phyloP scores from a whole-genome alignment of 495 filamentous ascomycete genomes.

The Poronia punctata region DNA sequence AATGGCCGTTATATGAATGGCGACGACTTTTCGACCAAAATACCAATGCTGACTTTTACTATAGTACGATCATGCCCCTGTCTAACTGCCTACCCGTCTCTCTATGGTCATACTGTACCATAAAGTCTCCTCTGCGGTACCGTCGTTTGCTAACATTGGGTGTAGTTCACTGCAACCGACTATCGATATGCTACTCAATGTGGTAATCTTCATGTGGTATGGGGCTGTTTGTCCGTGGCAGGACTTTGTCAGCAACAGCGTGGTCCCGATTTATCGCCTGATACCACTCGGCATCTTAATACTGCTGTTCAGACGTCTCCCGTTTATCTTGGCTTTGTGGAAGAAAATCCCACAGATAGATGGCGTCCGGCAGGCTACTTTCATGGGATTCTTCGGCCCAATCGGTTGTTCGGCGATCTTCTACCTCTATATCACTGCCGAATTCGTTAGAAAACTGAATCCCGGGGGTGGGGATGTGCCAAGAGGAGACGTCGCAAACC shows the following conservation, averaged over 20 bases:
- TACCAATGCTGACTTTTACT: conserved; percentile 4
- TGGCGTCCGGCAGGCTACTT: conserved; percentile 62
- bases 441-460: conserved; percentile 54
- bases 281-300: conserved; percentile 76
- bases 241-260: conserved; percentile 55
- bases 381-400: conserved; percentile 90
- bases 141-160: neutral
- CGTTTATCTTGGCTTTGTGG: conserved; percentile 66
- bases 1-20: no score
- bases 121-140: neutral
- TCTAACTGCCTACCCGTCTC: no score
- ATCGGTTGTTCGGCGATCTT: conserved; percentile 92
- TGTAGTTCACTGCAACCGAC: conserved; percentile 69
- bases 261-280: conserved; percentile 72
- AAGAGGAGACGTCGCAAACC: conserved; percentile 56
- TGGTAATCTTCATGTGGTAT: conserved; percentile 82
- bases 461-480: conserved; percentile 47
- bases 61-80: conserved; percentile 2
- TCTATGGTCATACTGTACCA: no score
- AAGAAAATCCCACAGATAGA: conserved; percentile 65
- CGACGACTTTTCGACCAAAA: no score
- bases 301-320: conserved; percentile 70
- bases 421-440: conserved; percentile 72
- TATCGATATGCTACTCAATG: conserved; percentile 73
- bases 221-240: conserved; percentile 83